Percentiles rank a stretch among this genome's conserved stretches.
Conservation (phyloP, 2,329 filamentous ascomycete species). For the Xylariales sp. region DNA sequence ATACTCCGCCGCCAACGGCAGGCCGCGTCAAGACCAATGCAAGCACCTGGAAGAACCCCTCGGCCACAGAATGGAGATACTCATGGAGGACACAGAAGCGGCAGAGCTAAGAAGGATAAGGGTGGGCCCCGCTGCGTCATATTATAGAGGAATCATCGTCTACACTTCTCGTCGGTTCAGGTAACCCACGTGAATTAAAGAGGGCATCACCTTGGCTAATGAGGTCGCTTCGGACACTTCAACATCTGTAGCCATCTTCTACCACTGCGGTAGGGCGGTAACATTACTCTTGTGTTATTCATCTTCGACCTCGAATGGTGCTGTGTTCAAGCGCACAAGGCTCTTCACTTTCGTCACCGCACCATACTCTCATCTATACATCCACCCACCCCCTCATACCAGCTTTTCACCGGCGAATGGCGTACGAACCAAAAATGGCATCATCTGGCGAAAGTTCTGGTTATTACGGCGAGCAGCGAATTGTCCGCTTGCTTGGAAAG, state of each 20-base stretch:
- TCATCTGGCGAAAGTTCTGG: conserved; percentile 26
- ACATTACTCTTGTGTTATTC: not conserved
- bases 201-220: not conserved
- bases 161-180: not conserved
- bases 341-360: not conserved
- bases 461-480: conserved; percentile 18
- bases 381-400: conserved; percentile 17
- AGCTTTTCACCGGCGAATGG: conserved; percentile 35
- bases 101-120: not conserved
- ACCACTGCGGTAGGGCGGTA: too few species aligned
- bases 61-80: conserved; percentile 21
- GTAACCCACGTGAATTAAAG: not conserved
- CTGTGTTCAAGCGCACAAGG: not conserved
- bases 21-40: conserved; percentile 37
- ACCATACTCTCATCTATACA: conserved; percentile 1
- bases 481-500: not conserved
- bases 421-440: conserved; percentile 32
- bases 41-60: conserved; percentile 14
- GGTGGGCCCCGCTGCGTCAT: conserved; percentile 31
- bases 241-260: too few species aligned
- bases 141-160: conserved; percentile 30
- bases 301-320: not conserved
- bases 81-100: not conserved
- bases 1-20: conserved; percentile 82
- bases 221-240: not conserved